Conservation (phyloP, 805 yeast species). For the Starmerella stigmatis region DNA sequence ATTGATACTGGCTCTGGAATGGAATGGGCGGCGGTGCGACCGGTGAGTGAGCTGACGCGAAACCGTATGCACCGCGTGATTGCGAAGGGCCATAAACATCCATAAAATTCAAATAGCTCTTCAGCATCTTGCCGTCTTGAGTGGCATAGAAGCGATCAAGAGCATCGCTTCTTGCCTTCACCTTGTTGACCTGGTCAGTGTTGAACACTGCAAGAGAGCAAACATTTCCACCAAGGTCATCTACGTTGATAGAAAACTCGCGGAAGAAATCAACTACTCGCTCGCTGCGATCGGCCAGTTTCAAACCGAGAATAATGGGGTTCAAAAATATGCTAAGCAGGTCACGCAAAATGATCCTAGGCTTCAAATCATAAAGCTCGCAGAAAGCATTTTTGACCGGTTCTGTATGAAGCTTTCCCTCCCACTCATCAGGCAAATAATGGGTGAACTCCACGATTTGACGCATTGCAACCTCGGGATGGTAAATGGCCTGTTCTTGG, state of each 20-base stretch:
- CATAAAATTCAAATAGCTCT: conserved; percentile 75
- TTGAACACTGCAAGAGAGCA: conserved; percentile 91
- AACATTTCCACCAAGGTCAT: conserved; percentile 80
- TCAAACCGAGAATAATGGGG: conserved; percentile 83
- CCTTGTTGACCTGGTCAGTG: conserved; percentile 44
- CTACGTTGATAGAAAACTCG: conserved; percentile 80
- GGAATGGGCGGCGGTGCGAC: background rate
- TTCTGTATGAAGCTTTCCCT: conserved; percentile 71
- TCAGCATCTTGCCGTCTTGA: conserved; percentile 79
- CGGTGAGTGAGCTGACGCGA: conserved; percentile 6
- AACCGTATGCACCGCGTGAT: conserved; percentile 6
- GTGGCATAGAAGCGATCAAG: conserved; percentile 35
- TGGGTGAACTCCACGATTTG: conserved; percentile 82
- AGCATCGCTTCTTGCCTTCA: conserved; percentile 30
- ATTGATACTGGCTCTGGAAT: background rate
- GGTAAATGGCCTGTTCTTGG: conserved; percentile 58
- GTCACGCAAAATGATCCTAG: conserved; percentile 64
- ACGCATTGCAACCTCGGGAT: conserved; percentile 78
- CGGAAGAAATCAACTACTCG: conserved; percentile 81
- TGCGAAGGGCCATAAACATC: conserved; percentile 56
- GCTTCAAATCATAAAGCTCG: conserved; percentile 59
- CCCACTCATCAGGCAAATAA: conserved; percentile 81
- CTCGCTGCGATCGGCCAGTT: conserved; percentile 62
- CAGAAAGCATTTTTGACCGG: conserved; percentile 78
- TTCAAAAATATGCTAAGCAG: conserved; percentile 70